Evolutionary conservation across 495 filamentous ascomycete species (phyloP), one percentile per base, ranked within the genome.

Genomic region (Tuber melanosporum): DNA sequence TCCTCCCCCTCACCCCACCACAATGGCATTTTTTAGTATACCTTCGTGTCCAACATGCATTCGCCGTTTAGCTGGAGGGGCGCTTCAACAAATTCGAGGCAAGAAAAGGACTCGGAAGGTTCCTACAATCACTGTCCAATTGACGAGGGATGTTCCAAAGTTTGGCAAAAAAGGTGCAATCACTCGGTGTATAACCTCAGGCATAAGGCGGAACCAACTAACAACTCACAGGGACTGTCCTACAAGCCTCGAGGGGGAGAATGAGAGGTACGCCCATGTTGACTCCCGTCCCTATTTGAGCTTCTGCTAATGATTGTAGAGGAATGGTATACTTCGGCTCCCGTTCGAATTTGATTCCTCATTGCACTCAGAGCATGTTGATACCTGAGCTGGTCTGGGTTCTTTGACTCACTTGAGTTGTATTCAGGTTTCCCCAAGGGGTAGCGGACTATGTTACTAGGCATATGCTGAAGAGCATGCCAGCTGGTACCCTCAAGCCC

Each of bases 81-180:
- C 80, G 1, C 80, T 82, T n/a, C 85, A 87, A 79, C 87, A 88
- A 76, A 77, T 88, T 74, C 85, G 89, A 42, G 86, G 86, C 39
- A 89, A 88, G 83, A 88, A 89, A 82, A 89, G 86, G 81, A 78
- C 86, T 70, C 83, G 83, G 41, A 88, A 87, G 77, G 76, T 80
- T 76, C 79, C 84, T n/a, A 86, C 85, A 36, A 84, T 92, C 44
- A 86, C 89, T 36, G 91, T 91, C 73, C 87, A 88, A 72, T 84
- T 92, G 75, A 83, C 90, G 10, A 81, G 87, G 77, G 89, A 92
- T 80, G 87, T 92, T 39, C 86, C 85, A 71, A 86, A 85, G 66
- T 91, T 88, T 82, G 91, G 91, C 19, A 85, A 87, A 76, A 87
- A 87, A 85, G 87, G 90, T 91, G 82, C 45, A 84, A 22, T 46